Percentiles rank a stretch among this genome's conserved stretches.
phyloP scores from a whole-genome alignment of 768 basidiomycete genomes.

The Podaxis mareebaensis region DNA sequence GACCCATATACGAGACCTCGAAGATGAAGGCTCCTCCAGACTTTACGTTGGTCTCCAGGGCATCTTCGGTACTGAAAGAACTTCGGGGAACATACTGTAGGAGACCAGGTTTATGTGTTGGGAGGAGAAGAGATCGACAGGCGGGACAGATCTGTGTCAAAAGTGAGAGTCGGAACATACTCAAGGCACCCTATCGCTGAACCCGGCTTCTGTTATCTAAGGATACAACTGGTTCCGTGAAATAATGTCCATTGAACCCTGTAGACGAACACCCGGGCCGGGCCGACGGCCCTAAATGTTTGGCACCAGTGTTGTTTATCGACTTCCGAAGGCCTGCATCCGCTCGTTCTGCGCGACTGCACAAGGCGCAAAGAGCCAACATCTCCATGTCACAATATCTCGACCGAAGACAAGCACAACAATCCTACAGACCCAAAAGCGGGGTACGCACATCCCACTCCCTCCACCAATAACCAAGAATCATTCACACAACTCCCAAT shows the following conservation, averaged over 20 bases:
- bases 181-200: neutral
- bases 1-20: too few species aligned
- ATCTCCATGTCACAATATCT: conserved; percentile 39
- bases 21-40: neutral
- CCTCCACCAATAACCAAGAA: neutral
- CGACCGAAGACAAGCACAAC: conserved; percentile 40
- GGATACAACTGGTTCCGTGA: neutral
- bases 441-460: conserved; percentile 36
- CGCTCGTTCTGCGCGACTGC: neutral
- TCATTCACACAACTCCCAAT: neutral
- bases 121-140: neutral
- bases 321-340: neutral
- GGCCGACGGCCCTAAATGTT: neutral
- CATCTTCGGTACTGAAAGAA: neutral
- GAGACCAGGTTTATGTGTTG: too few species aligned
- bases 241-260: too few species aligned
- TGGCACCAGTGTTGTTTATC: neutral
- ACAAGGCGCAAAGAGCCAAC: neutral
- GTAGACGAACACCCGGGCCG: too few species aligned
- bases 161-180: conserved; percentile 12
- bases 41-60: neutral
- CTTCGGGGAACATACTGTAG: neutral
- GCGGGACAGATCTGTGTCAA: neutral
- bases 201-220: neutral
- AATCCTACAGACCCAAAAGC: conserved; percentile 53